Percentiles rank a stretch among this genome's conserved stretches.
Evolutionary conservation across 2,329 filamentous ascomycete genomes (phyloP).

Genomic region (Dothidotthia symphoricarpi): DNA sequence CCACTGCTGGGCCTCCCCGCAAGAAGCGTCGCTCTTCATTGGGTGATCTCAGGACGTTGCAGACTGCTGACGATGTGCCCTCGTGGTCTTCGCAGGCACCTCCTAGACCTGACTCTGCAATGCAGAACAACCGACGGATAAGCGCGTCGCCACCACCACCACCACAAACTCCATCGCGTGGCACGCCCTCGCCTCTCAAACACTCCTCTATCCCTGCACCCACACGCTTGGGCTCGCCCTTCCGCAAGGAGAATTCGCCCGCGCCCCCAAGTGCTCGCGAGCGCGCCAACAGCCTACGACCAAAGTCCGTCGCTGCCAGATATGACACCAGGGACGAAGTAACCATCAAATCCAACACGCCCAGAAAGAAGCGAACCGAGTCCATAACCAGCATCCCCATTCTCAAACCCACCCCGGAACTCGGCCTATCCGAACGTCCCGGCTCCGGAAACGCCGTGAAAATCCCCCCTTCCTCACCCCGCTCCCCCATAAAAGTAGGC

Average conservation of each 20-base stretch:
- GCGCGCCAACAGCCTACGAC: conserved; percentile 21
- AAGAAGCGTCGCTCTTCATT: conserved; percentile 90
- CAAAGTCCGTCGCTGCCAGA: conserved; percentile 22
- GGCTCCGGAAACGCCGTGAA: conserved; percentile 57
- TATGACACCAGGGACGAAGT: conserved; percentile 35
- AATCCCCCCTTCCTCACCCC: conserved; percentile 52
- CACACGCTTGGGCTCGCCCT: conserved; percentile 46
- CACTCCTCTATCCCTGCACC: conserved; percentile 43
- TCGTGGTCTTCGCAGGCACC: conserved; percentile 42
- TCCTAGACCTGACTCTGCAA: conserved; percentile 26
- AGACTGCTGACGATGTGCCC: conserved; percentile 53
- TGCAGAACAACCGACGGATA: conserved; percentile 23
- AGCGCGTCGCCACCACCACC: conserved; percentile 36
- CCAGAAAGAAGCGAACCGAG: conserved; percentile 48
- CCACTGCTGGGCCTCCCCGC: conserved; percentile 36
- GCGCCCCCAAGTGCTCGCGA: conserved; percentile 12
- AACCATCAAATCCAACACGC: conserved; percentile 39
- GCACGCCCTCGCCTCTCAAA: conserved; percentile 33
- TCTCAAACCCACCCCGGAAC: conserved; percentile 41
- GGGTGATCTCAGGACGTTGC: conserved; percentile 74
- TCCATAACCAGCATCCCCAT: conserved; percentile 52
- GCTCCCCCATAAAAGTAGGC: conserved; percentile 30
- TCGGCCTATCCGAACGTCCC: conserved; percentile 52
- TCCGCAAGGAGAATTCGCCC: conserved; percentile 48
- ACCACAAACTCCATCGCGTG: conserved; percentile 30